Conservation (phyloP, 441 rosid genomes). For the Aquilaria agallochum region DNA sequence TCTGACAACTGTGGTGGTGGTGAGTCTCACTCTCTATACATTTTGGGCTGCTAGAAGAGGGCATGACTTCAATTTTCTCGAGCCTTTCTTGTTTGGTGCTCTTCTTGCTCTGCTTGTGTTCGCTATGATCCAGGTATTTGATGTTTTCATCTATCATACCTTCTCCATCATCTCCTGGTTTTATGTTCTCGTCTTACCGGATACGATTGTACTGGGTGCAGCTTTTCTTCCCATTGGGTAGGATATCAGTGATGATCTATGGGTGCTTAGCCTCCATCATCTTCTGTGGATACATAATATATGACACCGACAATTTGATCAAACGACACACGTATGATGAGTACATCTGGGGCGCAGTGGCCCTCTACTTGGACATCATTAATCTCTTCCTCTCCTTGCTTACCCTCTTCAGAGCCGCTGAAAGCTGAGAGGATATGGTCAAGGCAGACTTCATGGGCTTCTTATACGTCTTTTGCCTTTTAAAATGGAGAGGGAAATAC, state of each 20-base stretch:
- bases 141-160: too few relatives aligned
- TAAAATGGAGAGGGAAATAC: too few relatives aligned
- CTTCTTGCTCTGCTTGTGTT: slow-evolving; percentile 57
- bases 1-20: slow-evolving; percentile 60
- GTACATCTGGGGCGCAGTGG: slow-evolving; percentile 79
- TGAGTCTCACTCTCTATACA: slow-evolving; percentile 70
- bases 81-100: slow-evolving; percentile 83
- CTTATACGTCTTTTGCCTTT: neutral
- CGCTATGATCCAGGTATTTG: slow-evolving; percentile 60
- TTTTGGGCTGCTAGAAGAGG: slow-evolving; percentile 92
- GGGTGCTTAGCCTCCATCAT: slow-evolving; percentile 69
- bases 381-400: slow-evolving; percentile 72
- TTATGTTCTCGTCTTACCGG: neutral
- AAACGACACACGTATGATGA: slow-evolving; percentile 80
- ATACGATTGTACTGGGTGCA: slow-evolving; percentile 27
- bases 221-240: slow-evolving; percentile 78
- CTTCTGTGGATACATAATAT: slow-evolving; percentile 80
- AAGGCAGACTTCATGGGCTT: too few relatives aligned
- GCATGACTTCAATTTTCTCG: slow-evolving; percentile 77
- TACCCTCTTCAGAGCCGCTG: slow-evolving; percentile 61
- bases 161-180: neutral
- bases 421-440: slow-evolving; percentile 19
- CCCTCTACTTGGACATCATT: slow-evolving; percentile 66
- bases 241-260: slow-evolving; percentile 71
- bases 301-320: slow-evolving; percentile 82